Evolutionary conservation across 306 rosid species (phyloP).

Genomic region (Glycyrrhiza uralensis): DNA sequence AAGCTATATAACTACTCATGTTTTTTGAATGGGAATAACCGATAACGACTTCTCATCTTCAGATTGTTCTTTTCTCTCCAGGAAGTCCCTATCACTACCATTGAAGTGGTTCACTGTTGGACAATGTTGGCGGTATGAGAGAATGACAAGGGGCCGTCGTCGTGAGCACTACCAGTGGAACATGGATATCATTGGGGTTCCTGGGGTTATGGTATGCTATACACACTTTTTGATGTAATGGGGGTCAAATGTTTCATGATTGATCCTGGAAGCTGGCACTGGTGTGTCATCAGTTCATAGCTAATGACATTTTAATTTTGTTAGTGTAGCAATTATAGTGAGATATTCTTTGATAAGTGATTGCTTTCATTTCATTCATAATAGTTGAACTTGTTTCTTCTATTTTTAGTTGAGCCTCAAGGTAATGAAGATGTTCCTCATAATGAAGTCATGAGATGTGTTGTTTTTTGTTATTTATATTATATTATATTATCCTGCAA

Average conservation of each 20-base stretch:
- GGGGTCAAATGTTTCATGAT: neutral
- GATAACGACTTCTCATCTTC: slow-evolving; percentile 39
- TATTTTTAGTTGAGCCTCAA: slow-evolving; percentile 11
- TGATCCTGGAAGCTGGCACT: slow-evolving; percentile 10
- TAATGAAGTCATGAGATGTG: neutral
- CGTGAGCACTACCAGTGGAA: slow-evolving; percentile 99
- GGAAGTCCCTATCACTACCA: slow-evolving; percentile 86
- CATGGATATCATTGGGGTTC: slow-evolving; percentile 93
- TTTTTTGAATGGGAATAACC: slow-evolving; percentile 43
- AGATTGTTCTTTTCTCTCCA: slow-evolving; percentile 42
- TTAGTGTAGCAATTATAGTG: neutral
- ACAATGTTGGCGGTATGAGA: slow-evolving; percentile 97
- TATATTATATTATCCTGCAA: no score
- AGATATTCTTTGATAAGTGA: slow-evolving; percentile 6
- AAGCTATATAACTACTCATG: slow-evolving; percentile 17
- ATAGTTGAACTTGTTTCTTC: neutral
- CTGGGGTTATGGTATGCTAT: slow-evolving; percentile 68
- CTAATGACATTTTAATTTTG: slow-evolving; percentile 12
- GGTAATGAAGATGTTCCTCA: slow-evolving; percentile 3
- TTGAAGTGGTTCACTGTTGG: slow-evolving; percentile 98
- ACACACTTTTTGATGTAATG: slow-evolving; percentile 9
- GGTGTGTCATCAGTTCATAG: neutral
- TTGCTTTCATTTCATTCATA: neutral
- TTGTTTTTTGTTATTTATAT: neutral
- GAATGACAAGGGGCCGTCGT: slow-evolving; percentile 97